Evolutionary conservation across 345 rosid species (phyloP).

Genomic region (Linum usitatissimum): DNA sequence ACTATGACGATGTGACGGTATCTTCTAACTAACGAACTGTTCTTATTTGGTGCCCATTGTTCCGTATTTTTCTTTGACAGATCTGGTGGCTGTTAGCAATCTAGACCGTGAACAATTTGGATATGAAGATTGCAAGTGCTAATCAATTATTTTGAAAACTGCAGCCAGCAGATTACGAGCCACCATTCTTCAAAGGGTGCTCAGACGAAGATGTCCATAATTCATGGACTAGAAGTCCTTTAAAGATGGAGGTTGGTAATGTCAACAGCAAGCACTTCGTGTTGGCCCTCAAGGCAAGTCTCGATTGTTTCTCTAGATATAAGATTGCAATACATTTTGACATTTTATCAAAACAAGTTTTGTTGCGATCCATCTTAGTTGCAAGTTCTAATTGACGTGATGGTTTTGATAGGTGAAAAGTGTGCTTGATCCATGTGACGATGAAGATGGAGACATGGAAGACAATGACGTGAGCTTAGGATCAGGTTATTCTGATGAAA

Average conservation of each 20-base stretch:
- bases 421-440: slow-evolving; percentile 95
- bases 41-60: background rate
- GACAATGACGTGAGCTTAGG: slow-evolving; percentile 60
- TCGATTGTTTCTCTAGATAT: slow-evolving; percentile 4
- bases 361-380: slow-evolving; percentile 1
- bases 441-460: slow-evolving; percentile 65
- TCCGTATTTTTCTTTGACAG: background rate
- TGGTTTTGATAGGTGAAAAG: slow-evolving; percentile 66
- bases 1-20: slow-evolving; percentile 96
- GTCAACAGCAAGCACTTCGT: slow-evolving; percentile 95
- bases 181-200: slow-evolving; percentile 88
- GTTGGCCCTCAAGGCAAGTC: slow-evolving; percentile 64
- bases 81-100: too few species aligned
- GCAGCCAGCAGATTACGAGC: slow-evolving; percentile 91
- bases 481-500: slow-evolving; percentile 40
- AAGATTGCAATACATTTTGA: background rate
- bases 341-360: background rate
- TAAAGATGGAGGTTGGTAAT: slow-evolving; percentile 90
- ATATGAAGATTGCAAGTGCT: background rate
- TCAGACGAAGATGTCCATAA: slow-evolving; percentile 70
- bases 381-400: slow-evolving; percentile 2
- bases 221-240: slow-evolving; percentile 78
- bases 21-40: background rate
- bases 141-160: slow-evolving; percentile 9
- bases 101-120: background rate